A percentile compares a stretch with the other conserved stretches of the same genome.
phyloP scores from a whole-genome alignment of 2,329 filamentous ascomycete species.

The Pseudogymnoascus sp. region DNA sequence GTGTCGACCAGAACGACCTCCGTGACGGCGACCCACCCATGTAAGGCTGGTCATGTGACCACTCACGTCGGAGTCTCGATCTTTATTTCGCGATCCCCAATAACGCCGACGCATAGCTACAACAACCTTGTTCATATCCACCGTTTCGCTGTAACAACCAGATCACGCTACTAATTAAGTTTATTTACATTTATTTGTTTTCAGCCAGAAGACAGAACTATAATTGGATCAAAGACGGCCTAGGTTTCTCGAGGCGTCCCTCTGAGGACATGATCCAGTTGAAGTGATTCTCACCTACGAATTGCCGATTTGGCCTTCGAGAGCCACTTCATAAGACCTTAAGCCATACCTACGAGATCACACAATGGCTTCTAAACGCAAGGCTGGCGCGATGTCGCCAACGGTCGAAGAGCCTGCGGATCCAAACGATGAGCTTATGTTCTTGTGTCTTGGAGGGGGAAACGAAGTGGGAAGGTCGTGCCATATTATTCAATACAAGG shows the following conservation, averaged over 20 bases:
- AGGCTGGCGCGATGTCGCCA: constrained; percentile 65
- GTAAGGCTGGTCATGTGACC: constrained; percentile 1
- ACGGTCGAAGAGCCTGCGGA: constrained; percentile 79
- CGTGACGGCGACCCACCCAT: not conserved
- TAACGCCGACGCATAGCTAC: not conserved
- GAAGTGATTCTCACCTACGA: not conserved
- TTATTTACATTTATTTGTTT: not conserved
- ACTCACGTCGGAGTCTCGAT: not conserved
- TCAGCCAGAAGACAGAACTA: not conserved
- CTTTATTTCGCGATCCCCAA: constrained; percentile 7
- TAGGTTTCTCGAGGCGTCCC: not conserved
- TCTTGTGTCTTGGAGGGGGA: constrained; percentile 86
- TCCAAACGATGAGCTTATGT: constrained; percentile 88
- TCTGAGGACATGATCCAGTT: not conserved
- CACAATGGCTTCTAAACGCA: constrained; percentile 89
- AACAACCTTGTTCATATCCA: not conserved
- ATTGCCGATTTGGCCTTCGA: not conserved
- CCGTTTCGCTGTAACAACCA: not conserved
- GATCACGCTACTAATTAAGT: not conserved
- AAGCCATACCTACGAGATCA: not conserved
- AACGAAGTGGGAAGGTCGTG: constrained; percentile 97
- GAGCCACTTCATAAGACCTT: not conserved
- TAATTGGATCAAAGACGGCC: not conserved
- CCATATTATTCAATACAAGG: constrained; percentile 98
- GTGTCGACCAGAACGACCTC: not conserved